Evolutionary conservation across 1,139 yeast species (phyloP).

Genomic region (Blastobotrys indianensis): DNA sequence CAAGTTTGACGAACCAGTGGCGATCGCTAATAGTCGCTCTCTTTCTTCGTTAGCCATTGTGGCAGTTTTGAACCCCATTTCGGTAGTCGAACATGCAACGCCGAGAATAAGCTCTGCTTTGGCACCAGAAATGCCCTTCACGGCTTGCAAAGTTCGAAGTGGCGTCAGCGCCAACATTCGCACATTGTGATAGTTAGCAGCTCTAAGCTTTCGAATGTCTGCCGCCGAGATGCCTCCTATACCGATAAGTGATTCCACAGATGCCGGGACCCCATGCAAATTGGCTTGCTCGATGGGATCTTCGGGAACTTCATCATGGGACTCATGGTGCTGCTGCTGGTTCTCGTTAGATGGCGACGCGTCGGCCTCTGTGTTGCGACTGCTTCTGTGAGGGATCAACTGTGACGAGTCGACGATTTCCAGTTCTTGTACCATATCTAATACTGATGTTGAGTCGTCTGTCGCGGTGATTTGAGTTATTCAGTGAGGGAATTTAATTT

Average conservation of each 20-base stretch:
- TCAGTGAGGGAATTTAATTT: too few relatives aligned
- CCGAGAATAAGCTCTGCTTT: slow-evolving; percentile 81
- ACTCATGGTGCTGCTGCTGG: neutral
- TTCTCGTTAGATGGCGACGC: neutral
- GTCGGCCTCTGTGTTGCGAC: slow-evolving; percentile 1
- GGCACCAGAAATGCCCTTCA: slow-evolving; percentile 92
- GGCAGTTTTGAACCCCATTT: slow-evolving; percentile 97
- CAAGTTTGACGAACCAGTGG: slow-evolving; percentile 92
- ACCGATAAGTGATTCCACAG: slow-evolving; percentile 19
- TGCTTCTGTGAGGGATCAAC: slow-evolving; percentile 2
- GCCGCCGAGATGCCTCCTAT: slow-evolving; percentile 64
- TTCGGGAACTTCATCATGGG: slow-evolving; percentile 7
- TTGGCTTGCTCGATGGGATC: slow-evolving; percentile 15
- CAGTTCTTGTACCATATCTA: neutral
- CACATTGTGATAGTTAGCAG: slow-evolving; percentile 82
- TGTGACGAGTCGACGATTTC: slow-evolving; percentile 2
- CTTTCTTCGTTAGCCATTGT: slow-evolving; percentile 89
- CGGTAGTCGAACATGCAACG: slow-evolving; percentile 84
- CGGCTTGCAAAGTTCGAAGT: slow-evolving; percentile 63
- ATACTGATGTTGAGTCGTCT: too few relatives aligned
- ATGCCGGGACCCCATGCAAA: slow-evolving; percentile 13
- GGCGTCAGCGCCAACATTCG: slow-evolving; percentile 92
- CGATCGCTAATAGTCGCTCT: slow-evolving; percentile 82
- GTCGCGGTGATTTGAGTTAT: too few relatives aligned
- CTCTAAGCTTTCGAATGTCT: slow-evolving; percentile 75